phyloP scores from a whole-genome alignment of 2,329 filamentous ascomycete genomes.

The Rutstroemia sp. region DNA sequence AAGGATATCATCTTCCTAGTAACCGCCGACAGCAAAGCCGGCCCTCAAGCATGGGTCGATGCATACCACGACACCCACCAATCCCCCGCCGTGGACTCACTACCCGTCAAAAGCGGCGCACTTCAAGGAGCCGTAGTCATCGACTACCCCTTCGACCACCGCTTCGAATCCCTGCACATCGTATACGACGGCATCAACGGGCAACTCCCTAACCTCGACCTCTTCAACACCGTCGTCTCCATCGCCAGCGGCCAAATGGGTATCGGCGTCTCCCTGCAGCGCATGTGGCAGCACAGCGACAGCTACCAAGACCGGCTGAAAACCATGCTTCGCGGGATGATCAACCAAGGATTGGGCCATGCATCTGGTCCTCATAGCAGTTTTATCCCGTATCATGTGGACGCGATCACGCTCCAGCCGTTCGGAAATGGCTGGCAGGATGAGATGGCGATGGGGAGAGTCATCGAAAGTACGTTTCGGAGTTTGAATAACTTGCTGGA shows the following conservation, averaged over 20 bases:
- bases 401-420: constrained; percentile 88
- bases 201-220: constrained; percentile 87
- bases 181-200: constrained; percentile 95
- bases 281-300: constrained; percentile 72
- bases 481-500: constrained; percentile 95
- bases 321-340: constrained; percentile 88
- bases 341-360: constrained; percentile 82
- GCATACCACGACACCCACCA: constrained; percentile 91
- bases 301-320: constrained; percentile 73
- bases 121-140: constrained; percentile 90
- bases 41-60: constrained; percentile 94
- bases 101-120: constrained; percentile 87
- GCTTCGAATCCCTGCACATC: constrained; percentile 83
- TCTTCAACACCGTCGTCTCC: constrained; percentile 87
- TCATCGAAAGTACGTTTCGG: constrained; percentile 83
- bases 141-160: constrained; percentile 79
- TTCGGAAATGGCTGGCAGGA: constrained; percentile 93
- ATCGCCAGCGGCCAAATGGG: constrained; percentile 91
- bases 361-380: constrained; percentile 87
- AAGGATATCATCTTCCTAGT: constrained; percentile 96
- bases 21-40: constrained; percentile 79
- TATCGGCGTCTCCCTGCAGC: constrained; percentile 74
- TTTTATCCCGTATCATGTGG: constrained; percentile 96
- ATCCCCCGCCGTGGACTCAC: constrained; percentile 58
- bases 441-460: constrained; percentile 88